Base-by-base conservation (phyloP, 2,329 filamentous ascomycete genomes). In the Gnomoniopsis sp. region DNA sequence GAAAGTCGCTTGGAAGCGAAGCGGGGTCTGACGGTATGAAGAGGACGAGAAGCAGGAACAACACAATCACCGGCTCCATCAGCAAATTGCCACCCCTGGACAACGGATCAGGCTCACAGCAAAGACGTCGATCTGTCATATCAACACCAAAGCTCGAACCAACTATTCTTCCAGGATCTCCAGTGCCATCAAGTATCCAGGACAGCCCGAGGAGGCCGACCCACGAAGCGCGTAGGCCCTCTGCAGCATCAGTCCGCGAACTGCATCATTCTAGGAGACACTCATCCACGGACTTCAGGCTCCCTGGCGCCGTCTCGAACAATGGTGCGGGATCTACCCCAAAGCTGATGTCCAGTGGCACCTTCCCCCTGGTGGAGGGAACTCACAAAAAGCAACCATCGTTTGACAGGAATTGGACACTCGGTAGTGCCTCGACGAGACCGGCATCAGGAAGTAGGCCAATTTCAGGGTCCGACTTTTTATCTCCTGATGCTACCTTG, bases 221-320 rank as follows among this genome's bases (percentile, higher is more conserved):
- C 43, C 80, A 87, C 64, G 75, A 77, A 55, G 81, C 82, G 69
- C 79, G 84, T 55, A 47, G 53, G 43, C 90, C 91, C 3, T 96
- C 91, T 14, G 90, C 91, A 59, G 90, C 91, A 41, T 93, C 90
- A 12, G 82, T 96, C 44, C 84, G 91, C 65, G 90, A 91, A 60
- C 77, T 96, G 66, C 88, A 95, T 67, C 91, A 96, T 70, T 90
- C 89, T 44, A 85, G 92, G 46, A 88, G 92, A 60, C 92, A 96
- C 74, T 97, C 93, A 1, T 95, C 91, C 2, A 91, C 90, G 51
- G 91, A 96, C 65, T 88, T 87, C 69, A 81, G 85, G 53, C 71
- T 77, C 22, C 66, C 71, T 10, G 72, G 73, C 50, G 69, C 71
- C 14, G 67, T 74, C 2, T 57, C 72, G 22, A 51, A 36, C 30